Base-by-base conservation (phyloP, 495 filamentous ascomycete genomes). In the Neurospora sp. region DNA sequence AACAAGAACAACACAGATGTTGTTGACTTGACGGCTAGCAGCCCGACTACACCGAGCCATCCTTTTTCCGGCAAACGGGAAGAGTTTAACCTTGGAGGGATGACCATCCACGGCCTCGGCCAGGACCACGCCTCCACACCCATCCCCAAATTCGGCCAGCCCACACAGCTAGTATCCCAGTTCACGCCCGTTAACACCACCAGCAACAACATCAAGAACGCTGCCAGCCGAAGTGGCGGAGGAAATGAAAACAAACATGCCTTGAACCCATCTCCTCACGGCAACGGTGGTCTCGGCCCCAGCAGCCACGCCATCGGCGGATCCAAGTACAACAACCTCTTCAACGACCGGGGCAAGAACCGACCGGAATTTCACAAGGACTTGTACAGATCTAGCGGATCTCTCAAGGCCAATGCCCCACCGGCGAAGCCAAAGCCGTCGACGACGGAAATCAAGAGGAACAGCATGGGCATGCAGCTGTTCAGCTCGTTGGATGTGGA, bases 301-400 rank as follows among this genome's bases (percentile, higher is more conserved):
- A 48, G 44, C 70, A n/a, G 53, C 53, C 53, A 65, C 53, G 53
- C 27, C 53, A 65, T 78, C 41, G 31, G 46, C 27, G 70, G 65
- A 39, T 70, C 44, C 46, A 65, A 72, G 40, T 53, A 38, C 22
- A 72, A 75, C 71, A 74, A 80, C 72, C 79, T 71, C 71, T 77
- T 82, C 53, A 81, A 82, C 72, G 74, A 84, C 42, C 79, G 82
- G 71, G 81, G 82, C 18, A 85, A 79, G 72, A 82, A 71, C 48
- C 82, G 83, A 5, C 84, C 83, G 12, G 85, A 86, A 75, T 81
- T 83, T 53, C 85, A 86, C 72, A 79, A 78, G 39, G 82, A 83
- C 71, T 79, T 84, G 72, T 80, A 82, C 71, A 77, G 73, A 65
- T 65, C 53, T 65, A 65, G 53, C 53, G 53, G 53, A 65, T 14